Evolutionary conservation across 345 rosid genomes (phyloP), one percentile per base, ranked within the genome.

Genomic region (Gossypium arboreum): DNA sequence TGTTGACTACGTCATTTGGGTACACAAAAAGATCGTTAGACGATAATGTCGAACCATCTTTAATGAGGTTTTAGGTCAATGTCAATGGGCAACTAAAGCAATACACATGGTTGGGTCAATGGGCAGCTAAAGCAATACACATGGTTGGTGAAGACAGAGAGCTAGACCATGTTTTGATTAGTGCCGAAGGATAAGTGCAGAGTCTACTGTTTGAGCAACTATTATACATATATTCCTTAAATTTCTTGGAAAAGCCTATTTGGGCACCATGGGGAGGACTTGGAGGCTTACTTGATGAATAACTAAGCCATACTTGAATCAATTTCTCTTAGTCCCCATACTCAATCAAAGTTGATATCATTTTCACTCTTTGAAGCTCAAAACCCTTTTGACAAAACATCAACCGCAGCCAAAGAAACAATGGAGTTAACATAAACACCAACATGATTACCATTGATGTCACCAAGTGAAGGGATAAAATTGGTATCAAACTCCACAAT

Each of bases 401-500:
- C 91, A 27, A 85, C 84, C 0, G 92, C 80, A 73, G 84, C 90
- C 8, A 84, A 73, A 63, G 97, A 93, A 43, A 80, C 73, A 39
- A 84, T 63, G 0, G 92, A 73, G 63, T 82, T 81, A 2, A 86
- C 85, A 68, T 91, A 92, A 43, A 93, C 73, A 2, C 93, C 97
- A 4, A 93, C 72, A 27, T 91, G 97, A 76, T 89, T 88, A 12
- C 83, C 87, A 17, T 84, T 87, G 68, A 87, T 79, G 77, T 89
- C 98, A 0, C 86, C 87, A 25, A 85, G 77, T 0, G 79, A 76
- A 68, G 90, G 86, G 74, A 91, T 87, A 69, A 72, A 87, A 43
- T 77, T 73, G 0, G 97, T 93, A 59, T 91, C 97, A 75, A 93
- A 91, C 76, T 93, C 98, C 22, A 93, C 91, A 3, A 97, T 90